Evolutionary conservation across 2,329 filamentous ascomycete species (phyloP), one percentile per base, ranked within the genome.

Genomic region (Sodiomyces alkalinus): DNA sequence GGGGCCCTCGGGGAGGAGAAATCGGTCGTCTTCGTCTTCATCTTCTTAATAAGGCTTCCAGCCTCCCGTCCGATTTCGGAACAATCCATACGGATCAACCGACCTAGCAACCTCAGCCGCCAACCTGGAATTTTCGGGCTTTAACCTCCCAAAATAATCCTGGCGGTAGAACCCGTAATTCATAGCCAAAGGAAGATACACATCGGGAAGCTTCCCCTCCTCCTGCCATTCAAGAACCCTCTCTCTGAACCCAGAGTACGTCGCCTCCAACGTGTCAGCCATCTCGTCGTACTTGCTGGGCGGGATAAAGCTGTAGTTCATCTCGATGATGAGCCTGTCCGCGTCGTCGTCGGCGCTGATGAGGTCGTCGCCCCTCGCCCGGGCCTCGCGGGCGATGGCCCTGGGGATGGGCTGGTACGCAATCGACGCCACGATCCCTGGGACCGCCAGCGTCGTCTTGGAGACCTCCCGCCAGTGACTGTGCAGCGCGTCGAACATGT

Each of bases 151-250:
- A 25, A 49, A 60, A 38, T 57, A 58, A 29, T 61, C 56, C 40
- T 62, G 50, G 12, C 46, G 34, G 29, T 48, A 52, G 37, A 51
- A 58, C 7, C 45, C 50, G 27, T 60, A 53, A 37, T 60, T 62
- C 47, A 53, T 51, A 38, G 58, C 59, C 8, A 60, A 36, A 8
- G 57, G 57, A 28, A 55, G 40, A 32, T 53, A 56, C 2, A 41
- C 49, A 17, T 50, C 42, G 5, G 47, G 42, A 24, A 59, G 33
- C 17, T 42, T 36, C 17, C 50, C 52, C 15, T 48, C 44, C n/a
- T 37, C 40, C 31, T 54, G 41, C 34, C 47, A 51, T 10, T 39
- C 39, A 29, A 41, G 22, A 4, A 51, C 46, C n/a, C 44, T 33
- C 14, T 39, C 32, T 19, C 37, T 30, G 26, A 56, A 40, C 2